Evolutionary conservation across 139 green algal species (phyloP).

Genomic region (Chlamydomonas sphaeroides): DNA sequence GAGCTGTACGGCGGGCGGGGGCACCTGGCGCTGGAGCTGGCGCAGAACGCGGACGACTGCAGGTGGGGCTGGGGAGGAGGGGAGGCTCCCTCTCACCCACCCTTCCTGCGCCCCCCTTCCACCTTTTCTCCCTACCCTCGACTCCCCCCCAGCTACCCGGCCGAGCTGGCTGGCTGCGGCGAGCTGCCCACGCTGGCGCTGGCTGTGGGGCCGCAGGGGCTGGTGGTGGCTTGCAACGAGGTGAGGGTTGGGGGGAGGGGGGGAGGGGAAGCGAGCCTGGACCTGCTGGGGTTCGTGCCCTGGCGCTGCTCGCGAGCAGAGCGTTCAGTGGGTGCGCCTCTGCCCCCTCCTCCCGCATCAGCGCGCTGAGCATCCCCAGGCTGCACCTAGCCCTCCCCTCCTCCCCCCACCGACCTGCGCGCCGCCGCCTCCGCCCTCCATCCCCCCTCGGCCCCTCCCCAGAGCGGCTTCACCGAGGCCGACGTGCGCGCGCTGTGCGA

Average conservation of each 20-base stretch:
- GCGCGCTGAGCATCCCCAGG: too few species aligned
- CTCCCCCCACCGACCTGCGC: neutral
- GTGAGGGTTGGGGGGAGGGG: neutral
- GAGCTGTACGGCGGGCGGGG: conserved; percentile 37
- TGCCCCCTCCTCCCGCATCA: too few species aligned
- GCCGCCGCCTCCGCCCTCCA: neutral
- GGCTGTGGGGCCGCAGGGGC: conserved; percentile 7
- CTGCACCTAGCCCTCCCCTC: too few species aligned
- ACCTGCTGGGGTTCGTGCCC: too few species aligned
- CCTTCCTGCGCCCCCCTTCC: neutral
- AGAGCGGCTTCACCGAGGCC: conserved; percentile 42
- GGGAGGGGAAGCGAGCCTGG: neutral
- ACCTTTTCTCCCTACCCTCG: neutral
- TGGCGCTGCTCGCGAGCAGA: too few species aligned
- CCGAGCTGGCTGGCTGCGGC: neutral
- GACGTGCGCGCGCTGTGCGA: conserved; percentile 54
- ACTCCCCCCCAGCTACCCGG: neutral
- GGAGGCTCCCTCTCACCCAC: neutral
- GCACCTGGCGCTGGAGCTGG: conserved; percentile 51
- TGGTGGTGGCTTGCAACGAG: conserved; percentile 40
- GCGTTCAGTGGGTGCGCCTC: too few species aligned
- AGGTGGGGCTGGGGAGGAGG: neutral
- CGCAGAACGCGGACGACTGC: conserved; percentile 58
- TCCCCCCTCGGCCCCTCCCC: neutral
- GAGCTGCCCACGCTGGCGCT: conserved; percentile 36